These are phyloP conservation scores for Stereum hirsutum DNA, from an alignment of 1,284 basidiomycete genomes.

Conservation along the genomic window DNA sequence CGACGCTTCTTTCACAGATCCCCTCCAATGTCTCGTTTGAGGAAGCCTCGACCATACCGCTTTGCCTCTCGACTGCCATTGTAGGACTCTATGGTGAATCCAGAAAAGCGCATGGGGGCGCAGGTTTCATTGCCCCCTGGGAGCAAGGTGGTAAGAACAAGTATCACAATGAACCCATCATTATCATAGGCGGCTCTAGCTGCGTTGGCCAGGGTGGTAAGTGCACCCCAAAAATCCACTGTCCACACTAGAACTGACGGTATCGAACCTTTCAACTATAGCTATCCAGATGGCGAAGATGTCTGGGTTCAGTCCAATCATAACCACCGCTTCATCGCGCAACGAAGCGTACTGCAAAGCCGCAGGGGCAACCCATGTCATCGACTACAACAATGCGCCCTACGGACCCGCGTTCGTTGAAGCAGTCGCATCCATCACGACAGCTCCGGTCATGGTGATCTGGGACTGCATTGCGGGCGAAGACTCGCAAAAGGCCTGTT, in stretches of 20 bases:
- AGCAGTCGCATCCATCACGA: slow-evolving; percentile 8
- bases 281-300: too few species aligned
- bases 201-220: not conserved
- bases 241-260: slow-evolving; percentile 13
- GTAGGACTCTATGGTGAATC: slow-evolving; percentile 3
- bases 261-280: too few species aligned
- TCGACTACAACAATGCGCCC: slow-evolving; percentile 19
- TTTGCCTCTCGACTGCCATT: not conserved
- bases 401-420: slow-evolving; percentile 8
- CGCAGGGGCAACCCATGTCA: slow-evolving; percentile 25
- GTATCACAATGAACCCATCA: too few species aligned
- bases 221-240: not conserved
- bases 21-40: not conserved
- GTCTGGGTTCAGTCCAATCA: too few species aligned
- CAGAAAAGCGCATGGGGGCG: not conserved
- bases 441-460: slow-evolving; percentile 11
- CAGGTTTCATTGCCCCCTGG: not conserved
- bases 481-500: slow-evolving; percentile 14
- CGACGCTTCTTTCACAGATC: not conserved
- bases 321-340: too few species aligned
- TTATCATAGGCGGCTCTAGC: not conserved
- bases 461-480: slow-evolving; percentile 18
- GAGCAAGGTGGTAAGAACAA: not conserved
- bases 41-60: not conserved
- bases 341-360: slow-evolving; percentile 21